Conservation (phyloP, 768 basidiomycete genomes). For the Daedaleopsis sinensis region DNA sequence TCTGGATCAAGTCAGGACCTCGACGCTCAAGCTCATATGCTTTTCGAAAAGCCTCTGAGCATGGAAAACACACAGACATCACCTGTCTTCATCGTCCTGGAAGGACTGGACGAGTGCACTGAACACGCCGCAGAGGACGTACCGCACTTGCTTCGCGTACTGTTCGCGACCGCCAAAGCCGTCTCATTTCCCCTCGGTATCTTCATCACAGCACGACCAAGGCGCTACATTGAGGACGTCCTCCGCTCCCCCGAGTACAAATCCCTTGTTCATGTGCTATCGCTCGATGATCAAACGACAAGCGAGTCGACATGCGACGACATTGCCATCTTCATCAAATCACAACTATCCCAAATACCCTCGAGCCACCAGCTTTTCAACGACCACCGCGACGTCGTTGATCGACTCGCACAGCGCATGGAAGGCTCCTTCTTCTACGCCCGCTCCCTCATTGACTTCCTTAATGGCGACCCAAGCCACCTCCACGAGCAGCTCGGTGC, state of each 20-base stretch:
- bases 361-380: neutral
- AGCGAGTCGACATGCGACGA: neutral
- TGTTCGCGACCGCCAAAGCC: neutral
- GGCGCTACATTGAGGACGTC: neutral
- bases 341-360: neutral
- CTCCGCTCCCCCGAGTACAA: neutral
- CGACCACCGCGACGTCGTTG: neutral
- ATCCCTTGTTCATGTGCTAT: neutral
- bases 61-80: neutral
- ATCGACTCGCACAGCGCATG: neutral
- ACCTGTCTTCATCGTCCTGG: slow-evolving; percentile 36
- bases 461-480: neutral
- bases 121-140: slow-evolving; percentile 9
- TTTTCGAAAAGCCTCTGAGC: slow-evolving; percentile 19
- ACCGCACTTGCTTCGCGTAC: neutral
- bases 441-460: neutral
- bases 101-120: slow-evolving; percentile 40
- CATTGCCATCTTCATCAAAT: neutral
- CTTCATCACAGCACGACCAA: slow-evolving; percentile 2
- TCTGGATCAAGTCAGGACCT: neutral
- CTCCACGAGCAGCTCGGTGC: neutral
- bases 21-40: neutral
- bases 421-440: slow-evolving; percentile 6
- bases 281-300: neutral
- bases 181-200: neutral